phyloP scores from a whole-genome alignment of 129 eudicot species.

The Artemisia tridentata region DNA sequence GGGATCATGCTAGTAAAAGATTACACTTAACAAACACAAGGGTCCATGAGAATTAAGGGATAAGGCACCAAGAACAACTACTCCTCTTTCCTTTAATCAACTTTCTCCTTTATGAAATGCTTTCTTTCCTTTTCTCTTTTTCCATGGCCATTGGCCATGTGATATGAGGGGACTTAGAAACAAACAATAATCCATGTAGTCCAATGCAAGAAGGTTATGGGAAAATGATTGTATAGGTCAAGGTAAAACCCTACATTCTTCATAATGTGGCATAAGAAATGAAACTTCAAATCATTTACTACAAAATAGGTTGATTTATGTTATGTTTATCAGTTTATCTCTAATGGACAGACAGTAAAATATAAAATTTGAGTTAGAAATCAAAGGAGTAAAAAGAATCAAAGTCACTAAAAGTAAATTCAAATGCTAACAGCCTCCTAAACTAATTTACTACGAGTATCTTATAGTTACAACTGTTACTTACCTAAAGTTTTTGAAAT shows the following conservation, averaged over 20 bases:
- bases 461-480: too few relatives aligned
- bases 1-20: neutral
- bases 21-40: conserved; percentile 25
- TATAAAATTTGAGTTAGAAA: too few relatives aligned
- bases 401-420: too few relatives aligned
- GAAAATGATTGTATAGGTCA: conserved; percentile 7
- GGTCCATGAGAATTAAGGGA: conserved; percentile 33
- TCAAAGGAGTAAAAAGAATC: too few relatives aligned
- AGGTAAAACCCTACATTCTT: conserved; percentile 2
- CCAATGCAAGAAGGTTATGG: conserved; percentile 13
- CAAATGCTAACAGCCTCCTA: too few relatives aligned
- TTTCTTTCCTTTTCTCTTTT: conserved; percentile 11
- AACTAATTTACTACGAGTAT: too few relatives aligned
- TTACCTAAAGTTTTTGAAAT: too few relatives aligned
- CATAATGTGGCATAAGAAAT: neutral
- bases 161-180: conserved; percentile 20
- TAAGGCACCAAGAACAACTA: conserved; percentile 30
- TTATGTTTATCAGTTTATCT: too few relatives aligned
- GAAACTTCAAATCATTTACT: neutral
- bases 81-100: conserved; percentile 21
- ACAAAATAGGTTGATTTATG: neutral
- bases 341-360: too few relatives aligned
- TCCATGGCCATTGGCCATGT: conserved; percentile 25
- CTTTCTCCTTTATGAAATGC: conserved; percentile 20
- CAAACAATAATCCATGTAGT: conserved; percentile 26